Evolutionary conservation across 176 grass and related monocot genomes (phyloP).

Genomic region (Ampelocalamus luodianensis): DNA sequence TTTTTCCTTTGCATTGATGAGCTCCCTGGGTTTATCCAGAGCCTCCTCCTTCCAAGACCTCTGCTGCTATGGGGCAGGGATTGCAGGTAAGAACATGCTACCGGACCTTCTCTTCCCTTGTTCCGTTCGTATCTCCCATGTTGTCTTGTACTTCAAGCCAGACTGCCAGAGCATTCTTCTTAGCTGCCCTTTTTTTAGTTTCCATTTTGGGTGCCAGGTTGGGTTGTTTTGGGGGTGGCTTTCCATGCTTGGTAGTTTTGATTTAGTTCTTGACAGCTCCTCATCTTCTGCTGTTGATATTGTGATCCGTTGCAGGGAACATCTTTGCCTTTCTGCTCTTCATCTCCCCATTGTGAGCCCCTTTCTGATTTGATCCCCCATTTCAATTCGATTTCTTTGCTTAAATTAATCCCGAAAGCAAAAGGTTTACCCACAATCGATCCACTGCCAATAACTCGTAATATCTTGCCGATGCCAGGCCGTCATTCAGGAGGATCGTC

Average conservation of each 20-base stretch:
- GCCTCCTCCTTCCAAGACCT: constrained; percentile 48
- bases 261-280: neutral
- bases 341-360: constrained; percentile 87
- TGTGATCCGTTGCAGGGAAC: constrained; percentile 75
- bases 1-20: constrained; percentile 41
- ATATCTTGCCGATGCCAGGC: constrained; percentile 51
- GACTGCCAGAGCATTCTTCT: constrained; percentile 21
- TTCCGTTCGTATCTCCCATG: constrained; percentile 1
- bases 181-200: neutral
- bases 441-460: neutral
- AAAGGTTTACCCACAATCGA: neutral
- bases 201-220: neutral
- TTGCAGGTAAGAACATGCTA: constrained; percentile 58
- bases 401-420: neutral
- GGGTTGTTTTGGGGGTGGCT: neutral
- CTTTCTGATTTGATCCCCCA: neutral
- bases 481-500: constrained; percentile 85
- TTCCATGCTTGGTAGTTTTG: neutral
- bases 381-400: neutral
- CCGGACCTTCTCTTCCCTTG: neutral
- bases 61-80: constrained; percentile 80
- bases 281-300: neutral
- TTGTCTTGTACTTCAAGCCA: neutral
- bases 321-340: constrained; percentile 88
- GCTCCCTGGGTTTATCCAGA: neutral